Percentiles rank a stretch among this genome's conserved stretches.
phyloP scores from a whole-genome alignment of 2,329 filamentous ascomycete genomes.

The Cladophialophora exuberans region DNA sequence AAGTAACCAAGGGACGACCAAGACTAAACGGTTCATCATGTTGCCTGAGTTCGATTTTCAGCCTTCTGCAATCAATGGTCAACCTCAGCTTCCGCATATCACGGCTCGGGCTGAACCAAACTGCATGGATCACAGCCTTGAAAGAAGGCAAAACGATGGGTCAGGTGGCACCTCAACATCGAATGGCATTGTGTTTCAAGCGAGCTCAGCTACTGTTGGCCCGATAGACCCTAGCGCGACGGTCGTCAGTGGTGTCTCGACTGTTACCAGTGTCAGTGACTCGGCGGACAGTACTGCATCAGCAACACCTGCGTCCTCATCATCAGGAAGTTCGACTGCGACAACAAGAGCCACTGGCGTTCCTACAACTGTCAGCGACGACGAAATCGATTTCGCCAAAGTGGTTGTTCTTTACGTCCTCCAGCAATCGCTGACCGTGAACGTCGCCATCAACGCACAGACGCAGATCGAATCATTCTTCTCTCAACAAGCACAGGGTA shows the following conservation, averaged over 20 bases:
- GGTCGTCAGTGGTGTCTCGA: slow-evolving; percentile 13
- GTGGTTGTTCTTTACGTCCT: slow-evolving; percentile 32
- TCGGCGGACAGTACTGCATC: slow-evolving; percentile 35
- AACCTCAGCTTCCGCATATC: slow-evolving; percentile 8
- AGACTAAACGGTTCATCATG: slow-evolving; percentile 28
- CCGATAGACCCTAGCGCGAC: slow-evolving; percentile 11
- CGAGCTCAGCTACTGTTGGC: slow-evolving; percentile 19
- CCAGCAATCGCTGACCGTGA: slow-evolving; percentile 37
- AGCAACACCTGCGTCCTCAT: slow-evolving; percentile 34
- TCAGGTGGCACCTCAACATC: slow-evolving; percentile 30
- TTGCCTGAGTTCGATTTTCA: slow-evolving; percentile 26
- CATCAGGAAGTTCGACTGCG: slow-evolving; percentile 21
- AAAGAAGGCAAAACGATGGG: slow-evolving; percentile 26
- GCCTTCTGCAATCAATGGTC: slow-evolving; percentile 15
- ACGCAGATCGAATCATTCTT: slow-evolving; percentile 36
- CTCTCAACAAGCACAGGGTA: slow-evolving; percentile 35
- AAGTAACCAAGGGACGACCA: slow-evolving; percentile 28
- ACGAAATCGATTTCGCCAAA: slow-evolving; percentile 25
- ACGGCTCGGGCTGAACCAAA: slow-evolving; percentile 16
- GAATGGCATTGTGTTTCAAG: slow-evolving; percentile 45
- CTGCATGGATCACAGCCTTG: slow-evolving; percentile 11
- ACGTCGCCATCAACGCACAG: slow-evolving; percentile 35
- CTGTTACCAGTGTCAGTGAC: slow-evolving; percentile 13
- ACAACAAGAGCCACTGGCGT: slow-evolving; percentile 22
- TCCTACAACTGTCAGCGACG: slow-evolving; percentile 27